Evolutionary conservation across 2,329 filamentous ascomycete genomes (phyloP).

Genomic region (Alternaria sp.): DNA sequence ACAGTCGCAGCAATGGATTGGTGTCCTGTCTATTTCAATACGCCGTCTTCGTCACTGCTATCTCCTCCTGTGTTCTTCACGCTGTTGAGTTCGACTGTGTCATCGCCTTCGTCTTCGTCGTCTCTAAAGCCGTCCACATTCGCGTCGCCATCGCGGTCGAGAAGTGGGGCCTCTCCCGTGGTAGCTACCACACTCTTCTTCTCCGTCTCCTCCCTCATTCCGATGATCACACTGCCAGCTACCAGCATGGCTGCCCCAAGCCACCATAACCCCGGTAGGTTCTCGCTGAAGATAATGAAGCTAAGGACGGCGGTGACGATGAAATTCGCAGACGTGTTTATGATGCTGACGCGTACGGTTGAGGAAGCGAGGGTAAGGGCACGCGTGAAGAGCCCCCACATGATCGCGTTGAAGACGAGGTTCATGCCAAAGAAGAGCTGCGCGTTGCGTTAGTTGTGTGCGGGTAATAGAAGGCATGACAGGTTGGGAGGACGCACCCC

Average conservation of each 20-base stretch:
- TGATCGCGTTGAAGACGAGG: constrained; percentile 76
- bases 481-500: constrained; percentile 52
- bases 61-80: constrained; percentile 28
- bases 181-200: constrained; percentile 38
- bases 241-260: constrained; percentile 74
- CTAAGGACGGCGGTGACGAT: constrained; percentile 77
- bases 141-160: constrained; percentile 21
- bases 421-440: constrained; percentile 79
- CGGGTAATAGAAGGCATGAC: constrained; percentile 2
- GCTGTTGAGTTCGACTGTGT: constrained; percentile 38
- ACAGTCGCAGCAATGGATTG: not conserved
- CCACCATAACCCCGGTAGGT: constrained; percentile 77
- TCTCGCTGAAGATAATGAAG: constrained; percentile 72
- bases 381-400: constrained; percentile 84
- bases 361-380: constrained; percentile 76
- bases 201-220: constrained; percentile 66
- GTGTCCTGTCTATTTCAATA: constrained; percentile 31
- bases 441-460: not conserved
- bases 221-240: constrained; percentile 79
- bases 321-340: constrained; percentile 85
- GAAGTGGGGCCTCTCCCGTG: constrained; percentile 27
- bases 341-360: constrained; percentile 79
- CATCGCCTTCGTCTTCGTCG: constrained; percentile 22
- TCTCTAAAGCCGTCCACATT: constrained; percentile 46
- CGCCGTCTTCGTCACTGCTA: constrained; percentile 40